phyloP scores from a whole-genome alignment of 768 basidiomycete genomes.

The Collybia sordida region DNA sequence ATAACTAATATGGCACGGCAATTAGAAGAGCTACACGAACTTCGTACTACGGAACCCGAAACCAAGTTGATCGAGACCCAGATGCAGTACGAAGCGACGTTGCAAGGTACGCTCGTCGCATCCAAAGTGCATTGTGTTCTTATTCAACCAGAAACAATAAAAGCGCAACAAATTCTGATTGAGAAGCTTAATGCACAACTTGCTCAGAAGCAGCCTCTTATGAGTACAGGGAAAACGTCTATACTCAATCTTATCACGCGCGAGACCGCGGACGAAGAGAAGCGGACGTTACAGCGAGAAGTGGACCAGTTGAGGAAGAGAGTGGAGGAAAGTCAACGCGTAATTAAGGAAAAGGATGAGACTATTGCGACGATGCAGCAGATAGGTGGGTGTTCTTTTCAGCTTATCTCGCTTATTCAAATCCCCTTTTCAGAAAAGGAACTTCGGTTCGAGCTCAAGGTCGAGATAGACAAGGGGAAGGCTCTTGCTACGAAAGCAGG shows the following conservation, averaged over 20 bases:
- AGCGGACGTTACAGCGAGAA: constrained; percentile 48
- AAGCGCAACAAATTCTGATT: constrained; percentile 55
- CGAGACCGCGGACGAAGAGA: constrained; percentile 73
- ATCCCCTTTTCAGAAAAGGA: constrained; percentile 42
- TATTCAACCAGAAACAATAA: constrained; percentile 20
- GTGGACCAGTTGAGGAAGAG: constrained; percentile 40
- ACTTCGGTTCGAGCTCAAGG: constrained; percentile 53
- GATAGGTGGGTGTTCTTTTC: constrained; percentile 36
- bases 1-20: constrained; percentile 49
- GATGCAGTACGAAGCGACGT: constrained; percentile 48
- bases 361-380: constrained; percentile 47
- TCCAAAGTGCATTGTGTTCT: background rate
- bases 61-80: constrained; percentile 46
- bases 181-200: constrained; percentile 56
- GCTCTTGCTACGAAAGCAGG: constrained; percentile 39
- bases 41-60: constrained; percentile 69
- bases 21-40: constrained; percentile 55
- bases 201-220: constrained; percentile 53
- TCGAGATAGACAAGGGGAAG: constrained; percentile 60
- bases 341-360: constrained; percentile 42
- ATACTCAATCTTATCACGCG: constrained; percentile 70
- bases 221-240: constrained; percentile 45
- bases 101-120: constrained; percentile 44
- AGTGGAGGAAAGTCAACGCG: constrained; percentile 40
- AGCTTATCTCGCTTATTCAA: constrained; percentile 3